Base-by-base conservation (phyloP, 345 rosid genomes). In the Erucastrum elatum region DNA sequence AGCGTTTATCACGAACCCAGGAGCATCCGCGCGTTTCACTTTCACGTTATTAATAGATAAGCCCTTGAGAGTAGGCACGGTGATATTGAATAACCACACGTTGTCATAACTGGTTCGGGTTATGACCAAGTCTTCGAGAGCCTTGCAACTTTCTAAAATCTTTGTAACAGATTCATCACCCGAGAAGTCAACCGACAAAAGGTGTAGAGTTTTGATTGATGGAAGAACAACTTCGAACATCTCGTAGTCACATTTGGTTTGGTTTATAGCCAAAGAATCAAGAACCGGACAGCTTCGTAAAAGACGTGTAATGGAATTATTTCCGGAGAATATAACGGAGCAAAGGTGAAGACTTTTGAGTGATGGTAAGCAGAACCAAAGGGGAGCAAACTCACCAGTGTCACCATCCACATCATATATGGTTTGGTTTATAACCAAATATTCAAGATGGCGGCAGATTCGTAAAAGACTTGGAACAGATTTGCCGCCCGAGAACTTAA, bases 281-380 rank as follows among this genome's bases (percentile, higher is more conserved):
- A 71, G 75, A 59, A 59, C 5, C 7, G 8, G 37, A 13, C 64
- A 70, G 13, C 0, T 37, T 2, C 13, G 11, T 71, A 72, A 39
- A 5, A 72, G 41, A 39, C 41, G 49, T 10, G 44, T 59, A 44
- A 7, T 33, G 49, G 4, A 49, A 7, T 30, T 64, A 3, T 33
- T 13, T 3, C 35, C 25, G n/a, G 9, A 64, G 70, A 17, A 74
- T 4, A 16, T 49, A 7, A 74, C 62, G 30, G 44, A 49, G 4
- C 2, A 5, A 31, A 74, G 63, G 25, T 49, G 69, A 2, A 74
- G 17, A 17, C 33, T 64, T 64, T 74, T 74, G 63, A 64, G 63
- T 0, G 64, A 64, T 59, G 53, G 25, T 34, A 75, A 33, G 27
- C 37, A 0, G 35, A 55, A 34, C 64, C 26, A 8, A 53, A 1